Evolutionary conservation across 1,139 yeast genomes (phyloP).

Genomic region (Martiniozyma asiatica): DNA sequence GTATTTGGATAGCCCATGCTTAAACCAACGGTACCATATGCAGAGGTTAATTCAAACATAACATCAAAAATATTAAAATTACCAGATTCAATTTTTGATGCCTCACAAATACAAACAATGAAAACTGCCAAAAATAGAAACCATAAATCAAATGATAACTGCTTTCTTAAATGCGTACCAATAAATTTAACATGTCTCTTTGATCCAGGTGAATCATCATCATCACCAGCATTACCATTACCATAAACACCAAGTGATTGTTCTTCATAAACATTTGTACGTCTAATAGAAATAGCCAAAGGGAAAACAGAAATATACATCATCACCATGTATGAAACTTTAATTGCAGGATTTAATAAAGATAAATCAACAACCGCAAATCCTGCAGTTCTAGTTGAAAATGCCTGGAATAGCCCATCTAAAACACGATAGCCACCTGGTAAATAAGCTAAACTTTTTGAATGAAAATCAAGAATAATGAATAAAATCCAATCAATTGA

Average conservation of each 20-base stretch:
- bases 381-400: slow-evolving; percentile 92
- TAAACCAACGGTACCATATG: slow-evolving; percentile 92
- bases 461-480: slow-evolving; percentile 60
- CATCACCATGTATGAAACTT: slow-evolving; percentile 89
- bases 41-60: slow-evolving; percentile 82
- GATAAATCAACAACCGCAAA: slow-evolving; percentile 61
- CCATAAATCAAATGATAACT: slow-evolving; percentile 92
- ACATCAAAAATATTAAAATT: slow-evolving; percentile 58
- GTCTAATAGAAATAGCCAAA: slow-evolving; percentile 85
- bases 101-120: slow-evolving; percentile 78
- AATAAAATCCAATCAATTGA: slow-evolving; percentile 69
- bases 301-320: slow-evolving; percentile 97
- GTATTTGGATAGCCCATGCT: slow-evolving; percentile 69
- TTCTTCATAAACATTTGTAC: slow-evolving; percentile 96
- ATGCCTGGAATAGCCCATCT: slow-evolving; percentile 82
- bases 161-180: slow-evolving; percentile 83
- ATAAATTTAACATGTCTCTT: slow-evolving; percentile 34
- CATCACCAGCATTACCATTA: slow-evolving; percentile 30
- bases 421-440: slow-evolving; percentile 60
- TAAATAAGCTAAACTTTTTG: slow-evolving; percentile 33
- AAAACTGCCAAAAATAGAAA: slow-evolving; percentile 78
- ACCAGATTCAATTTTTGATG: slow-evolving; percentile 38
- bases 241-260: slow-evolving; percentile 82
- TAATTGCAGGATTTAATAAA: slow-evolving; percentile 75
- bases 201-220: slow-evolving; percentile 20